Base-by-base conservation (phyloP, 208 protist species). In the Borovskyia barvae region DNA sequence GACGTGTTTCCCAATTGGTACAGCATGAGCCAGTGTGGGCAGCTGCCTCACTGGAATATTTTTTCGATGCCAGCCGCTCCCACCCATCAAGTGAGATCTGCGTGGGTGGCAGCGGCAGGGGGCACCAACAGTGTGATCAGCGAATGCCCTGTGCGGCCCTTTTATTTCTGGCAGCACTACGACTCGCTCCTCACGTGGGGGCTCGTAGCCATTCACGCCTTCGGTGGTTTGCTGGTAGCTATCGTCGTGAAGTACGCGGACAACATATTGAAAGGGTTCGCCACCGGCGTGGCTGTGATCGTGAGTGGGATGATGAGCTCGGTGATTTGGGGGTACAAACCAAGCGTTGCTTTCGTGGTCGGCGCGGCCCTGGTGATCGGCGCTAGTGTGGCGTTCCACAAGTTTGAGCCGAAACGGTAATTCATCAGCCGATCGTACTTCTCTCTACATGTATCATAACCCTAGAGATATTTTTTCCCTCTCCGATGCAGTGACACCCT, bases 251-350 rank as follows among this genome's bases (percentile, higher is more conserved):
- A 86, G 56, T 95, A 95, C 64, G 76, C 90, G 0, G 90, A 95
- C 56, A 95, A 93, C 65, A 87, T 95, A 29, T 25, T 87, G 15
- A 95, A 95, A 57, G 79, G 80, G 3, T 92, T 95, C 47, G 90
- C 90, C 12, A 95, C 84, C 1, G 84, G 80, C 7, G 54, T 91
- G 26, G 80, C 90, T 12, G 80, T 93, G 26, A 58, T 90, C 26
- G 52, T 90, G 20, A 91, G 86, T n/a, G 86, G 77, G 8, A 28
- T 86, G 17, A 59, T 86, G 55, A 80, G 80, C 2, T 71, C 77
- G n/a, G 51, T 74, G 0, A 75, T 85, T 33, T 86, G 78, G 72
- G 72, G 72, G 19, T 75, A 75, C 33, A 40, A 46, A 28, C 79
- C 81, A 0, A 77, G 49, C 22, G 1, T 45, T 9, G 39, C n/a